These are phyloP conservation scores for Nannochloris sp. DNA, from an alignment of 139 green algal species.

Conservation along the genomic window DNA sequence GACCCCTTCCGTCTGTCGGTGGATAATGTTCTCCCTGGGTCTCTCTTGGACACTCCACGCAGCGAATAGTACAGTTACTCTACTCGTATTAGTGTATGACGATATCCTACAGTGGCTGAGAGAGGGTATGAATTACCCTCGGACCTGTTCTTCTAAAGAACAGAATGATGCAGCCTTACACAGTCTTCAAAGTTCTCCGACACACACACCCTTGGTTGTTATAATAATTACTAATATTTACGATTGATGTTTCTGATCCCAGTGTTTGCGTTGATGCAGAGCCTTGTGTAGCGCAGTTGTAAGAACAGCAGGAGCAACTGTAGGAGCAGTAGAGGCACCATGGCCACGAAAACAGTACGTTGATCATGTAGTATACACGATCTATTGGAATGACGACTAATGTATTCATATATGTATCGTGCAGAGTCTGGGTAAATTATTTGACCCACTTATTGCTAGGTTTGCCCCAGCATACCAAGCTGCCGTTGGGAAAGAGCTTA, in stretches of 20 bases:
- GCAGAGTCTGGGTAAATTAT: slow-evolving; percentile 29
- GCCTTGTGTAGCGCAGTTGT: too few species aligned
- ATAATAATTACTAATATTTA: background rate
- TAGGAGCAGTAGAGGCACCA: too few species aligned
- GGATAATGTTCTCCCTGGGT: too few species aligned
- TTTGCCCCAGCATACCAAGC: slow-evolving; percentile 51
- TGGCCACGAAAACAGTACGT: too few species aligned
- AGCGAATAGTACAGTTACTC: too few species aligned
- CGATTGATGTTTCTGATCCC: background rate
- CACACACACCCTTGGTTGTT: background rate
- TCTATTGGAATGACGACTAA: background rate
- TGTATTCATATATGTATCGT: background rate
- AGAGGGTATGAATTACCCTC: too few species aligned
- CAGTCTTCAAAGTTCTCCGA: slow-evolving; percentile 7
- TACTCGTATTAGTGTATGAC: too few species aligned
- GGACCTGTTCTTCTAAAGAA: too few species aligned
- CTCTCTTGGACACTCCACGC: too few species aligned
- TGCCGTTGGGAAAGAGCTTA: slow-evolving; percentile 60
- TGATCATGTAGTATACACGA: background rate
- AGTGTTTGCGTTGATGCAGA: background rate
- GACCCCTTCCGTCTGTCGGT: too few species aligned
- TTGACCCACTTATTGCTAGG: slow-evolving; percentile 49
- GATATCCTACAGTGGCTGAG: too few species aligned
- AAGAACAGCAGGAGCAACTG: too few species aligned
- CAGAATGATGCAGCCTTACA: background rate